Evolutionary conservation across 129 eudicot species (phyloP).

Genomic region (Cynara cardunculus): DNA sequence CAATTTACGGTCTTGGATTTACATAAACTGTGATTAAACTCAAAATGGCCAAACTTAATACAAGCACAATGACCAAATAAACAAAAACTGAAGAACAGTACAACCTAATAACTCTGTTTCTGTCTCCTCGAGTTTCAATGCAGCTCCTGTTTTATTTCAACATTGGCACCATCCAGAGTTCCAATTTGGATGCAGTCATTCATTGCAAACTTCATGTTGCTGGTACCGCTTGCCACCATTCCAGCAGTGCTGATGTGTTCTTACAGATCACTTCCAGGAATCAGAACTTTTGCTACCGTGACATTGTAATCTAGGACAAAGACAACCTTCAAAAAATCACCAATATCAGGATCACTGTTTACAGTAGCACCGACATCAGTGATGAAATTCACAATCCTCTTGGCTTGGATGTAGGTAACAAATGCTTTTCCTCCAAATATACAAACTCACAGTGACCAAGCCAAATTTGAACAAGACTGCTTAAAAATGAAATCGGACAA

Average conservation of each 20-base stretch:
- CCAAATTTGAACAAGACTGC: too few relatives aligned
- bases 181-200: conserved; percentile 66
- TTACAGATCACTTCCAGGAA: conserved; percentile 92
- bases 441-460: too few relatives aligned
- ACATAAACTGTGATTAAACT: too few relatives aligned
- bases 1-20: too few relatives aligned
- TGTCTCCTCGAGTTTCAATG: too few relatives aligned
- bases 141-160: conserved; percentile 60
- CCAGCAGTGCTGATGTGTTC: conserved; percentile 87
- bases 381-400: conserved; percentile 89
- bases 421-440: conserved; percentile 98
- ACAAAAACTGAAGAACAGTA: too few relatives aligned
- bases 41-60: too few relatives aligned
- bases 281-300: conserved; percentile 89
- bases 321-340: conserved; percentile 83
- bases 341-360: conserved; percentile 90
- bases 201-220: conserved; percentile 80
- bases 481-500: too few relatives aligned
- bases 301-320: conserved; percentile 97
- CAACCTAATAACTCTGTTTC: too few relatives aligned
- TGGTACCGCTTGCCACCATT: conserved; percentile 83
- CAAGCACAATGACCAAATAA: too few relatives aligned
- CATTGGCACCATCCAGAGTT: conserved; percentile 72
- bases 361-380: conserved; percentile 85
- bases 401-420: conserved; percentile 89